Percentiles rank a stretch among this genome's conserved stretches.
These are phyloP conservation scores for Hypoxylon perforatum DNA, from an alignment of 495 filamentous ascomycete genomes.

Conservation along the genomic window DNA sequence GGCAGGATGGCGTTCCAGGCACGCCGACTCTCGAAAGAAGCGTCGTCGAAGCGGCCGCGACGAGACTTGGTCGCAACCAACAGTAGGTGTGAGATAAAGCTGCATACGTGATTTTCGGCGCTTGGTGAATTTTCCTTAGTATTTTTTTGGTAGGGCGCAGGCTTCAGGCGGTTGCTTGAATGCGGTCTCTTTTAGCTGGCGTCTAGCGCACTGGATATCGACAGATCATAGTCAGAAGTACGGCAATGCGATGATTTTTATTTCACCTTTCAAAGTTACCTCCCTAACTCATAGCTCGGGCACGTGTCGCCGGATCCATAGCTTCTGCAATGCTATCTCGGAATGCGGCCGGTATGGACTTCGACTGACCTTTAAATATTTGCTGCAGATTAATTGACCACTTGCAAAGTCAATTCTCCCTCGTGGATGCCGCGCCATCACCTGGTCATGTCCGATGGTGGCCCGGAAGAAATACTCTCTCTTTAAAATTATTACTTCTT, in stretches of 20 bases:
- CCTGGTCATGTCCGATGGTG: too few relatives aligned
- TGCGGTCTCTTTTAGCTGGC: conserved; percentile 13
- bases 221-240: conserved; percentile 10
- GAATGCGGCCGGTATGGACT: too few relatives aligned
- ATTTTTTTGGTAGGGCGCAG: conserved; percentile 14
- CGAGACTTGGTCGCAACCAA: conserved; percentile 16
- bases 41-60: conserved; percentile 35
- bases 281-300: not conserved
- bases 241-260: conserved; percentile 7
- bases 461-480: too few relatives aligned
- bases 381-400: too few relatives aligned
- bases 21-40: conserved; percentile 40
- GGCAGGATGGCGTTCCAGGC: conserved; percentile 12
- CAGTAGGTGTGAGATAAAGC: conserved; percentile 7
- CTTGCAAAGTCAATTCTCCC: too few relatives aligned
- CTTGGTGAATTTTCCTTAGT: not conserved
- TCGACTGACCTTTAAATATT: too few relatives aligned
- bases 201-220: conserved; percentile 5
- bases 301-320: too few relatives aligned
- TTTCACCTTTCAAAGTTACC: not conserved
- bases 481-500: too few relatives aligned
- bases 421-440: too few relatives aligned
- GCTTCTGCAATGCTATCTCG: too few relatives aligned
- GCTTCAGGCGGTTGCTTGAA: conserved; percentile 3
- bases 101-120: conserved; percentile 1